Evolutionary conservation across 345 rosid genomes (phyloP).

Genomic region (Microthlaspi erraticum): DNA sequence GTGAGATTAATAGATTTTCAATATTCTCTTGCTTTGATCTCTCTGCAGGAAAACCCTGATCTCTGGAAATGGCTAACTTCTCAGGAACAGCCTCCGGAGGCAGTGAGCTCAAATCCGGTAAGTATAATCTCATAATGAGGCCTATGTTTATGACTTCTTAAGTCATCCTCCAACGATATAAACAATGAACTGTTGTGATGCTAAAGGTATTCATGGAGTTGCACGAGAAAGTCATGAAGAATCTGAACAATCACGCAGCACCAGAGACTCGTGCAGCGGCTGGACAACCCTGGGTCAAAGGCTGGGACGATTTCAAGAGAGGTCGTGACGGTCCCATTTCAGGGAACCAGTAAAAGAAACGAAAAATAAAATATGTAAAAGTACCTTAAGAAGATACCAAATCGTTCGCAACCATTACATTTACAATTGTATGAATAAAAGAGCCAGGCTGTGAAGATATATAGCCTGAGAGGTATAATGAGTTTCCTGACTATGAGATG

Average conservation of each 20-base stretch:
- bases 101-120: slow-evolving; percentile 72
- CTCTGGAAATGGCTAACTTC: slow-evolving; percentile 94
- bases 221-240: slow-evolving; percentile 63
- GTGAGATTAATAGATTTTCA: background rate
- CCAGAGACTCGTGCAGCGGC: slow-evolving; percentile 49
- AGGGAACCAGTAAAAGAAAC: slow-evolving; percentile 43
- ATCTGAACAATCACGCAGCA: slow-evolving; percentile 44
- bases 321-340: slow-evolving; percentile 46
- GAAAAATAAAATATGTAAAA: background rate
- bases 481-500: background rate
- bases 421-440: slow-evolving; percentile 33
- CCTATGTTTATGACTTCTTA: background rate
- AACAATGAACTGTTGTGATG: slow-evolving; percentile 21
- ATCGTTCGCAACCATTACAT: background rate
- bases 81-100: slow-evolving; percentile 90
- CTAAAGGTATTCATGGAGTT: slow-evolving; percentile 73
- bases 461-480: slow-evolving; percentile 2
- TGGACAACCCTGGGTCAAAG: slow-evolving; percentile 49
- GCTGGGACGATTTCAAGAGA: slow-evolving; percentile 52
- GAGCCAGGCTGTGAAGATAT: slow-evolving; percentile 2
- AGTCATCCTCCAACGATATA: background rate
- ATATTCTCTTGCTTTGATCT: background rate
- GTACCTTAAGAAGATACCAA: slow-evolving; percentile 25
- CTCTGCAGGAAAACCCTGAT: slow-evolving; percentile 86
- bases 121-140: slow-evolving; percentile 33